These are phyloP conservation scores for Pythium oligandrum DNA, from an alignment of 352 stramenopile species.

Conservation along the genomic window DNA sequence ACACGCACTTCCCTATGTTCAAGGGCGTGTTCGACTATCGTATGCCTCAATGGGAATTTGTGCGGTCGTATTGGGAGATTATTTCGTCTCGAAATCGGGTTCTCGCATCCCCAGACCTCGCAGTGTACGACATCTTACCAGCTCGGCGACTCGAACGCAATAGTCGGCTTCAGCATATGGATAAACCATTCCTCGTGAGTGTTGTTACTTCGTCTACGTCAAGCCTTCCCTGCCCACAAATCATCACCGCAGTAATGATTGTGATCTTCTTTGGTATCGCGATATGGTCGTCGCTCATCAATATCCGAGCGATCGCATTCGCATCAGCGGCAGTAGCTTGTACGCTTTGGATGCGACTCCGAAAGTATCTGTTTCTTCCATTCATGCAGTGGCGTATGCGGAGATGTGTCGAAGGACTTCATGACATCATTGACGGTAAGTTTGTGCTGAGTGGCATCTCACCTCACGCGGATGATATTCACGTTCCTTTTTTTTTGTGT, in stretches of 20 bases:
- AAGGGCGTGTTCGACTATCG: slow-evolving; percentile 25
- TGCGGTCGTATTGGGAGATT: slow-evolving; percentile 14
- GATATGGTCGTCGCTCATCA: slow-evolving; percentile 4
- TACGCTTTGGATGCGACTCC: slow-evolving; percentile 15
- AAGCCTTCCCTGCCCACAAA: slow-evolving; percentile 19
- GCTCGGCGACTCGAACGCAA: slow-evolving; percentile 37
- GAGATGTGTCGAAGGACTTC: slow-evolving; percentile 30
- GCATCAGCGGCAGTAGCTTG: slow-evolving; percentile 3
- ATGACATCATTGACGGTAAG: slow-evolving; percentile 41
- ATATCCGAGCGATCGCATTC: neutral
- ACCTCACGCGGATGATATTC: neutral
- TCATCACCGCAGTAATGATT: slow-evolving; percentile 1
- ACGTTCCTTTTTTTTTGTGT: neutral
- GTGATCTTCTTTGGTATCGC: neutral
- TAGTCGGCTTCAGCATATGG: slow-evolving; percentile 37
- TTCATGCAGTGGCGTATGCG: slow-evolving; percentile 29
- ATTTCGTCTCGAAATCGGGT: slow-evolving; percentile 14
- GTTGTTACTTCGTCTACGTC: slow-evolving; percentile 49
- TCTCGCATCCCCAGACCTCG: slow-evolving; percentile 14
- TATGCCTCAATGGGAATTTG: slow-evolving; percentile 29
- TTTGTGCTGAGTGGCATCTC: neutral
- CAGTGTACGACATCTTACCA: slow-evolving; percentile 21
- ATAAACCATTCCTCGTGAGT: slow-evolving; percentile 53
- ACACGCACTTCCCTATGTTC: slow-evolving; percentile 16
- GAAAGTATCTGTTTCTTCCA: slow-evolving; percentile 16